Evolutionary conservation across 371 early-diverging fungal genomes (phyloP), one percentile per base, ranked within the genome.

Genomic region (Polyrhizophydium stewartii): DNA sequence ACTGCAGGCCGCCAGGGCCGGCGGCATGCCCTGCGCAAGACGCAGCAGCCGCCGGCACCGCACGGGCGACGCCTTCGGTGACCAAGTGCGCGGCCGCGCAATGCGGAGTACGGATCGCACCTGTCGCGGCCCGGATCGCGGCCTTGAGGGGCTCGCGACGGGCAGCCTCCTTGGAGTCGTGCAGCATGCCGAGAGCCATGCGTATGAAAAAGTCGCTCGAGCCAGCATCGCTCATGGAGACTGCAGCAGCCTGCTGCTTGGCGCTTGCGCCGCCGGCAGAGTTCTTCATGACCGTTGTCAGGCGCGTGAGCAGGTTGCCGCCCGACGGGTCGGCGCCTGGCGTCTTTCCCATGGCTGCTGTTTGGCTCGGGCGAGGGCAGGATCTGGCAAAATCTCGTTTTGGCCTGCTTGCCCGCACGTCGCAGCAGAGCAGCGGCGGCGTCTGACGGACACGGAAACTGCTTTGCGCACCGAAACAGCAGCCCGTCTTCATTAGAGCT

Each of bases 171-270:
- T 65, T 69, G 1, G 56, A 24, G 25, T 55, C 50, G 30, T 30
- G 32, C n/a, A 69, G 59, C 59, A 52, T 38, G 31, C 66, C 69
- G 17, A 69, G 51, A 22, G 66, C 66, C 46, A 65, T 62, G 12
- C 62, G 45, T 5, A 69, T 69, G 52, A 69, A 69, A 12, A 69
- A 56, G 56, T 67, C 67, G 47, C 55, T 55, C 40, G 61, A 61
- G 45, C 35, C 51, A 24, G 51, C 55, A n/a, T 50, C 51, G 17
- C 30, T 30, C 31, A 61, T 51, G 43, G 61, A 37, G 46, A 38
- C 43, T 22, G 58, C 9, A 7, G 45, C n/a, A 17, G 17, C 24
- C 28, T 16, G 50, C 31, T 25, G n/a, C 25, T 47, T 47, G 49
- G 16, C 7, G 7, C 16, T 3, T 3, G 9, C 16, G 28, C 10